Base-by-base conservation (phyloP, 305 asterid species). In the Andrographis paniculata region DNA sequence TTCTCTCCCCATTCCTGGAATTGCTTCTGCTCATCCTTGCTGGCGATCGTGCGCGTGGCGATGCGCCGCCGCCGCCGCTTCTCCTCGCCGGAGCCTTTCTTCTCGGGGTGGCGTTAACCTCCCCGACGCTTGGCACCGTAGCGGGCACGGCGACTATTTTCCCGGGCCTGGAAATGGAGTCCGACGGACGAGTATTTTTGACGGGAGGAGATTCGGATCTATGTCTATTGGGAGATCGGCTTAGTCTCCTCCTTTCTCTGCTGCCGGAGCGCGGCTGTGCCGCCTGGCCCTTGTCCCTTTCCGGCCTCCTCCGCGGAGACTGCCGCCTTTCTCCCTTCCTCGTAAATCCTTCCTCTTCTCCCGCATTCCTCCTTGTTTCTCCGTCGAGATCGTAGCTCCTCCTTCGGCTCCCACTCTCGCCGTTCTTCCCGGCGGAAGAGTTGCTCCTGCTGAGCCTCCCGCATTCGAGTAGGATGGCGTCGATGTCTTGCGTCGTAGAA, bases 401-500 rank as follows among this genome's bases (percentile, higher is more conserved):
- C 6, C 37, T 14, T 55, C 51, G 61, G 6, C 11, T 10, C 6
- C 37, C 37, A 58, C 51, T 63, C 40, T 71, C 82, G 36, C 67
- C 76, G 1, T 73, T 65, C 63, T 83, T 83, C 23, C 78, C 88
- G 14, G 83, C 60, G 41, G 97, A 89, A 3, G 94, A 80, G 59
- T n/a, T n/a, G n/a, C 96, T 91, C 49, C 98, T 75, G 64, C 98
- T 91, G 22, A 91, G 84, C 67, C 96, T 63, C 13, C 98, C 98
- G 44, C 98, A 91, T 65, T 91, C 96, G 45, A 91, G 82, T 70
- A 91, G 36, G 61, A 91, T 91, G 8, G 98, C 93, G 61, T 91
- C 98, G 43, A 91, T 68, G 41, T 91, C 98, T 28, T 91, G 96
- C 30, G 80, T 91, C 14, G 95, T 85, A 57, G 96, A 91, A 65